Conservation (phyloP, 345 rosid genomes). For the Melastoma malabathricum region DNA sequence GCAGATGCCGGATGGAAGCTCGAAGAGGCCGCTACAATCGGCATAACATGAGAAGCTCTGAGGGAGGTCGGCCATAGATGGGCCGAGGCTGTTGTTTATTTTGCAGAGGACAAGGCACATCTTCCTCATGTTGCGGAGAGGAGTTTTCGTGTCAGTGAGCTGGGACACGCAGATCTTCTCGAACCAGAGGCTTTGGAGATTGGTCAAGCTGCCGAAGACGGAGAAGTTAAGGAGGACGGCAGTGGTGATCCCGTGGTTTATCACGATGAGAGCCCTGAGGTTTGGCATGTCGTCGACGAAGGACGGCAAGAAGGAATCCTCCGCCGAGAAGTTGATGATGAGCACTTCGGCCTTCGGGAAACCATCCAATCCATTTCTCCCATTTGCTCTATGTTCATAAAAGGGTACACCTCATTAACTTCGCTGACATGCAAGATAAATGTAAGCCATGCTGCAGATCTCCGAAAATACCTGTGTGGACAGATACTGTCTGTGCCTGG, state of each 20-base stretch:
- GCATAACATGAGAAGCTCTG: constrained; percentile 42
- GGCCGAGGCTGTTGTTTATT: constrained; percentile 42
- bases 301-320: constrained; percentile 61
- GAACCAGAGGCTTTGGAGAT: constrained; percentile 75
- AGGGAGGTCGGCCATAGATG: constrained; percentile 29
- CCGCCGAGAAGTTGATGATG: constrained; percentile 49
- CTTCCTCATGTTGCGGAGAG: constrained; percentile 38
- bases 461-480: constrained; percentile 43
- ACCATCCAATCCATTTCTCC: constrained; percentile 68
- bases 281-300: constrained; percentile 54
- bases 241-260: constrained; percentile 42
- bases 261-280: constrained; percentile 64
- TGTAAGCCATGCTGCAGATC: no score
- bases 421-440: no score
- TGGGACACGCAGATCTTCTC: constrained; percentile 53
- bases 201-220: constrained; percentile 30
- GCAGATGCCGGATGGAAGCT: constrained; percentile 52
- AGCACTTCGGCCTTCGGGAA: constrained; percentile 87
- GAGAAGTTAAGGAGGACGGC: constrained; percentile 46
- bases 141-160: constrained; percentile 25
- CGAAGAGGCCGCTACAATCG: constrained; percentile 56
- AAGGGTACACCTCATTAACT: background rate
- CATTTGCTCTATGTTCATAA: constrained; percentile 29
- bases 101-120: constrained; percentile 69
- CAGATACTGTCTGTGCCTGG: constrained; percentile 64